Evolutionary conservation across 352 stramenopile genomes (phyloP).

Genomic region (Globisporangium yorkense): DNA sequence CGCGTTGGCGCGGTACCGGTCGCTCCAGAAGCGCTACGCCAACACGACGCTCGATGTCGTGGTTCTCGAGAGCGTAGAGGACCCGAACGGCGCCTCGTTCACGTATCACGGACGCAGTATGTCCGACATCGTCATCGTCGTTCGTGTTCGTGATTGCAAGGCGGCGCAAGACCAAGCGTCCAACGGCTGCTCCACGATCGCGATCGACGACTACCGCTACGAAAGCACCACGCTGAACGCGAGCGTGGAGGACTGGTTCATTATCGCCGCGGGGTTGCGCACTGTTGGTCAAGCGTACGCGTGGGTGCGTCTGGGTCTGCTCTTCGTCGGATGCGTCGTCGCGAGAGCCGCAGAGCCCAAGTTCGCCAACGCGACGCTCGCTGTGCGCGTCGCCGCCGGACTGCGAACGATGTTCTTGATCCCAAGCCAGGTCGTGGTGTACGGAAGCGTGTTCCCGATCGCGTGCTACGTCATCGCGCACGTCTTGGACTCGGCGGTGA

Average conservation of each 20-base stretch:
- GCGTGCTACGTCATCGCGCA: constrained; percentile 26
- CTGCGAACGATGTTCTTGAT: constrained; percentile 20
- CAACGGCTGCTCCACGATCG: constrained; percentile 1
- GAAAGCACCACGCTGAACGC: constrained; percentile 5
- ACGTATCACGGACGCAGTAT: constrained; percentile 5
- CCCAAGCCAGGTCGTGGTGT: constrained; percentile 27
- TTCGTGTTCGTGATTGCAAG: neutral
- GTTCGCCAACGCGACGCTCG: neutral
- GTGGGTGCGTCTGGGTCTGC: constrained; percentile 5
- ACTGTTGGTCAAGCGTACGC: constrained; percentile 14
- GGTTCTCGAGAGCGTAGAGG: neutral
- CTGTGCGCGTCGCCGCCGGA: neutral
- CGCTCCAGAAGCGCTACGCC: neutral
- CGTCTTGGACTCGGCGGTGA: constrained; percentile 16
- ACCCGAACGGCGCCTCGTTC: neutral
- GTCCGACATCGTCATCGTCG: constrained; percentile 7
- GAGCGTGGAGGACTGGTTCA: constrained; percentile 7
- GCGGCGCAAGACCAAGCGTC: neutral
- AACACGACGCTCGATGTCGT: constrained; percentile 5
- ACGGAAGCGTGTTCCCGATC: constrained; percentile 27
- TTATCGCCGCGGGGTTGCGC: constrained; percentile 4
- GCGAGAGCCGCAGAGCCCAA: constrained; percentile 1
- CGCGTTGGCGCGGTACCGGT: neutral
- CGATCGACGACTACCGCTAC: constrained; percentile 16
- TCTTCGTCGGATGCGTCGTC: constrained; percentile 14